Base-by-base conservation (phyloP, 2,329 filamentous ascomycete genomes). In the Pseudogymnoascus sp. region DNA sequence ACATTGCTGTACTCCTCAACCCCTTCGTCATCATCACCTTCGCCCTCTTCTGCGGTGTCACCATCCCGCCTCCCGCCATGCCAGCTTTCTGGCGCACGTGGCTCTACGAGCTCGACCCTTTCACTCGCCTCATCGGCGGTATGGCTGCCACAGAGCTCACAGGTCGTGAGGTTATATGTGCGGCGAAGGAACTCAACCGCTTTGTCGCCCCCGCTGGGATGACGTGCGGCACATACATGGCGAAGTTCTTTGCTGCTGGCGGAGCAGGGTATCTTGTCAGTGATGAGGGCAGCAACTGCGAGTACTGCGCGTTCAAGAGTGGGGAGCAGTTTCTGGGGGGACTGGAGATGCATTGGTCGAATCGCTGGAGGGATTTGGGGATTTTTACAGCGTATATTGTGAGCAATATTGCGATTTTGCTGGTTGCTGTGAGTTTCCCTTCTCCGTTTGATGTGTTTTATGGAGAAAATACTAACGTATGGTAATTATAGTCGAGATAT, bases 361-460 rank as follows among this genome's bases (percentile, higher is more conserved):
- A 89, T 66, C 78, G 91, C 13, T 96, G 91, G 91, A 82, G 91
- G 61, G 90, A 96, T 68, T 65, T 94, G 62, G 92, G 90, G 1
- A 95, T 96, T 65, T 87, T 87, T 67, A 67, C 82, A 33, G 87
- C 86, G 1, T 96, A 92, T 70, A 81, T 95, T 60, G 89, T 76
- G 12, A 91, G 87, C 71, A 96, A 95, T 73, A 71, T 94, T 69
- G 81, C 89, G 18, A 75, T 87, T 58, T 68, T 87, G 64, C 85
- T 86, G 67, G 63, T 86, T 60, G 82, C 79, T 39, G 79, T 81
- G 72, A 79, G 78, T 75, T 65, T 5, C n/a, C 60, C 13, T 6
- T n/a, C 60, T 31, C 45, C 25, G 36, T 39, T 9, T 59, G 1
- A 12, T 25, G 35, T 61, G 13, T 61, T 15, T 15, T 61, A 31